Conservation (phyloP, 129 eudicot species). For the Arctium lappa region DNA sequence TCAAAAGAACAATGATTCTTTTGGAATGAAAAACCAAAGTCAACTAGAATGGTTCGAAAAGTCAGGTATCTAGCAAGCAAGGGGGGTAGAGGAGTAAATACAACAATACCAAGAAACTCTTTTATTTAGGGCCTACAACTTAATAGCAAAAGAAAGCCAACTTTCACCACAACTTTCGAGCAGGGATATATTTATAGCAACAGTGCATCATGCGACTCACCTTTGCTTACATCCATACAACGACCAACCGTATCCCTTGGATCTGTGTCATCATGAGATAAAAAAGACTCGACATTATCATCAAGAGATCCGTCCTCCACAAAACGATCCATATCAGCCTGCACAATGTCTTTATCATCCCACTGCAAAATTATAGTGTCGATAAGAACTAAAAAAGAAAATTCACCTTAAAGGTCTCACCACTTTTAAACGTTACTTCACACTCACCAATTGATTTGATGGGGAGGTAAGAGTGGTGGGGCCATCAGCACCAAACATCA, state of each 20-base stretch:
- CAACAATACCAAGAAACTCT: too few relatives aligned
- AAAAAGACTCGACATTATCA: slow-evolving; percentile 72
- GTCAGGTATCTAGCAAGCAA: too few relatives aligned
- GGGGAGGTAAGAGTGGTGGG: slow-evolving; percentile 79
- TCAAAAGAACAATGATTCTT: too few relatives aligned
- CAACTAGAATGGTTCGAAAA: too few relatives aligned
- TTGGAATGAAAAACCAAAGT: too few relatives aligned
- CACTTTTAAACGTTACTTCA: neutral
- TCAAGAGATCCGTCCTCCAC: slow-evolving; percentile 81
- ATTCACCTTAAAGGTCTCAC: neutral
- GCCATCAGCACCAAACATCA: slow-evolving; percentile 86
- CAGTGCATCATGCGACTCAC: slow-evolving; percentile 20
- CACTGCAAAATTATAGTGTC: slow-evolving; percentile 53
- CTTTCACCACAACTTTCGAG: too few relatives aligned
- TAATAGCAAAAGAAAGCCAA: too few relatives aligned
- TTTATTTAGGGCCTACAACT: too few relatives aligned
- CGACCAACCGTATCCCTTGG: slow-evolving; percentile 76
- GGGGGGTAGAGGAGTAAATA: too few relatives aligned
- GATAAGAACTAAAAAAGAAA: slow-evolving; percentile 25
- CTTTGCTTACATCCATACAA: slow-evolving; percentile 68
- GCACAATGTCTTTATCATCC: slow-evolving; percentile 77
- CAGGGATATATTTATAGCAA: too few relatives aligned
- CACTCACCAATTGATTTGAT: slow-evolving; percentile 83
- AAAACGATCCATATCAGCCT: slow-evolving; percentile 77
- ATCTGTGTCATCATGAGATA: slow-evolving; percentile 74